A percentile compares a stretch with the other conserved stretches of the same genome.
Conservation (phyloP, 192 early-diverging fungal species). For the Diversispora eburnea region DNA sequence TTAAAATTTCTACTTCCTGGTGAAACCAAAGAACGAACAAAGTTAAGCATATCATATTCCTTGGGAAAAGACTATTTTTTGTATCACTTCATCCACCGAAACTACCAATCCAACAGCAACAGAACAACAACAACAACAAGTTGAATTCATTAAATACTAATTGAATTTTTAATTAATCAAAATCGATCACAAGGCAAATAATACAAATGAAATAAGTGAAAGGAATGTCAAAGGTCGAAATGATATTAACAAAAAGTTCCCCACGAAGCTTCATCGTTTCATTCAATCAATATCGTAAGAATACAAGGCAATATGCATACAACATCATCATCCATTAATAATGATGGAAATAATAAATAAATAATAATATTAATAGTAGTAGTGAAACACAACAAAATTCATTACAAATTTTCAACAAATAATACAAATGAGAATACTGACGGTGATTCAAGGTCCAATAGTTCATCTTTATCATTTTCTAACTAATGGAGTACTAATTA, state of each 20-base stretch:
- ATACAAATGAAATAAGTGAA: neutral
- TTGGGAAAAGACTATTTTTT: neutral
- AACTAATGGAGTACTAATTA: neutral
- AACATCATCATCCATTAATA: neutral
- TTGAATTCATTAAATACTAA: too few relatives aligned
- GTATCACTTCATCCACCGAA: neutral
- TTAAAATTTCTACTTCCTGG: neutral
- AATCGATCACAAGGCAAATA: too few relatives aligned
- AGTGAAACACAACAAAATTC: too few relatives aligned
- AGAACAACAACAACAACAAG: too few relatives aligned
- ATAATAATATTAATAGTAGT: too few relatives aligned
- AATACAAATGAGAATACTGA: too few relatives aligned
- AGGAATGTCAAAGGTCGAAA: neutral
- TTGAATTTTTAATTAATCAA: too few relatives aligned
- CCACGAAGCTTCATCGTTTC: neutral
- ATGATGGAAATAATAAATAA: neutral
- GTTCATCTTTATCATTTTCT: too few relatives aligned
- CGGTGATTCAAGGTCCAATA: too few relatives aligned
- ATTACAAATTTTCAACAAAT: too few relatives aligned
- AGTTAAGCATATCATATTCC: neutral
- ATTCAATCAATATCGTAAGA: neutral
- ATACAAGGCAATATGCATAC: neutral
- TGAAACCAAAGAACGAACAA: neutral
- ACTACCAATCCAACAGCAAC: too few relatives aligned
- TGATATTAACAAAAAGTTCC: neutral